A percentile compares a stretch with the other conserved stretches of the same genome.
phyloP scores from a whole-genome alignment of 768 basidiomycete genomes.

The Lactarius quietus region DNA sequence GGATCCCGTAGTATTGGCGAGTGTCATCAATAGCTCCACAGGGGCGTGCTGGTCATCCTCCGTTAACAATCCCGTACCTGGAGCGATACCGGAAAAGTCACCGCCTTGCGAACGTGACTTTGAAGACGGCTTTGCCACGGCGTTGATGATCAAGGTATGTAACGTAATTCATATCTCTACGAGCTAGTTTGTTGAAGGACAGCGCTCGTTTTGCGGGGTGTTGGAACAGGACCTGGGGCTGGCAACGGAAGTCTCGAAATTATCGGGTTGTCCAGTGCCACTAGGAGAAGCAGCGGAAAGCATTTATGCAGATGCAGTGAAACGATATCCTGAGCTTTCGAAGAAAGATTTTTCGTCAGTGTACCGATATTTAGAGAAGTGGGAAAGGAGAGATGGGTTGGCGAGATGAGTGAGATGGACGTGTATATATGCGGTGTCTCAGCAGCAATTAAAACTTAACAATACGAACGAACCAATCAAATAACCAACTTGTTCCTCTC shows the following conservation, averaged over 20 bases:
- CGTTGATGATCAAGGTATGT: constrained; percentile 76
- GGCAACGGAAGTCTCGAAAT: constrained; percentile 59
- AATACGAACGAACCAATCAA: constrained; percentile 27
- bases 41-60: constrained; percentile 82
- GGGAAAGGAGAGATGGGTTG: constrained; percentile 9
- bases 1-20: constrained; percentile 68
- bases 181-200: constrained; percentile 5
- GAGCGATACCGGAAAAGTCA: constrained; percentile 62
- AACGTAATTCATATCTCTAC: neutral
- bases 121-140: constrained; percentile 82
- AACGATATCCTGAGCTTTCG: constrained; percentile 54
- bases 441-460: neutral
- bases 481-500: neutral
- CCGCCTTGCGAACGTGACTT: constrained; percentile 83
- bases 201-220: constrained; percentile 8
- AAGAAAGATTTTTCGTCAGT: constrained; percentile 80
- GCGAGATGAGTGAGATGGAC: neutral
- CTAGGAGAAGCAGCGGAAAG: constrained; percentile 60
- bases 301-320: constrained; percentile 57
- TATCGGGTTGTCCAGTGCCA: constrained; percentile 51
- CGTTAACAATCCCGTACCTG: constrained; percentile 85
- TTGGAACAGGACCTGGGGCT: constrained; percentile 73
- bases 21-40: constrained; percentile 82
- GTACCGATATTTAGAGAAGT: constrained; percentile 54
- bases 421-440: neutral